Conservation (phyloP, 2,329 filamentous ascomycete species). For the Phaeosphaeria sp. region DNA sequence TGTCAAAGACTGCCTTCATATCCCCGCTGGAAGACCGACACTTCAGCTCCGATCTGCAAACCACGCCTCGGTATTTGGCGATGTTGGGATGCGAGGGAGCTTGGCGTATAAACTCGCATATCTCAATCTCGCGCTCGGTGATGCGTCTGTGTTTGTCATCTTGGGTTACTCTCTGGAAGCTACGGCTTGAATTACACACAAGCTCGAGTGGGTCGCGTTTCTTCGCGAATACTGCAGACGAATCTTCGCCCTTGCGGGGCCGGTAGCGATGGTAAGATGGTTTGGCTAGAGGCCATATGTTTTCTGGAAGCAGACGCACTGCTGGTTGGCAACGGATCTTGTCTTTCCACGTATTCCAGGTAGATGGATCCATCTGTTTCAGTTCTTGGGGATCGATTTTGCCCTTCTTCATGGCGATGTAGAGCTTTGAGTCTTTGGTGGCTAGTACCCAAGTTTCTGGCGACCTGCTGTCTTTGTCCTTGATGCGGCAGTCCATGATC, state of each 20-base stretch:
- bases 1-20: background rate
- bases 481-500: background rate
- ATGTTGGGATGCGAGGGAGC: constrained; percentile 4
- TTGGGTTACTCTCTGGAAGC: background rate
- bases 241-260: background rate
- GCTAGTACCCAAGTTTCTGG: background rate
- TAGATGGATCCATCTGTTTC: background rate
- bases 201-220: background rate
- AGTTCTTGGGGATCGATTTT: background rate
- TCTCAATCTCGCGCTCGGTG: background rate
- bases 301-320: background rate
- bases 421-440: background rate
- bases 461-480: background rate
- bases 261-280: background rate
- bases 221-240: background rate
- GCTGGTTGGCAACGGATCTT: background rate
- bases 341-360: background rate
- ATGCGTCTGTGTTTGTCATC: background rate
- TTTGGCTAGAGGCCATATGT: background rate
- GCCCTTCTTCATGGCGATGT: constrained; percentile 1
- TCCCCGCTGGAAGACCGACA: background rate
- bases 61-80: constrained; percentile 5
- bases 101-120: constrained; percentile 2
- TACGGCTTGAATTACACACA: background rate
- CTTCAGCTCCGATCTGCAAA: background rate